These are phyloP conservation scores for Crithidia fasciculata DNA, from an alignment of 208 protist genomes.

Conservation along the genomic window DNA sequence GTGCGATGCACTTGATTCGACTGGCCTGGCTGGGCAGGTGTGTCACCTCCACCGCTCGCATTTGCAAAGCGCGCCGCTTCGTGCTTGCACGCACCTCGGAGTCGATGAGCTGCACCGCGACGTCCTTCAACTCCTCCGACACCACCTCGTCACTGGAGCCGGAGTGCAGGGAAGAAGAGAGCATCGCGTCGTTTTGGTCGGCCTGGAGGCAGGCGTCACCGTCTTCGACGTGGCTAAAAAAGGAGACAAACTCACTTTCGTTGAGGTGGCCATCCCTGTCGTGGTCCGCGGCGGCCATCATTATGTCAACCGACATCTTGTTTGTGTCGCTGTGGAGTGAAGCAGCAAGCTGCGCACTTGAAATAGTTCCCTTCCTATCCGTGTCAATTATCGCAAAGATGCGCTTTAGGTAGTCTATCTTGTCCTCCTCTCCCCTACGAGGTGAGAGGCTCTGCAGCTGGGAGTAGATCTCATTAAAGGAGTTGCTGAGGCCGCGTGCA, in stretches of 20 bases:
- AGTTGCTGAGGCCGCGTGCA: slow-evolving; percentile 37
- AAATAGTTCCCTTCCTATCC: slow-evolving; percentile 3
- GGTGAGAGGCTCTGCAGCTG: slow-evolving; percentile 29
- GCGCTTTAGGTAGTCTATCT: slow-evolving; percentile 28
- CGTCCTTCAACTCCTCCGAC: slow-evolving; percentile 3
- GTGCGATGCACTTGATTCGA: slow-evolving; percentile 64
- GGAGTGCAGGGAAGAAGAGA: background rate
- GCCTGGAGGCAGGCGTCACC: slow-evolving; percentile 31
- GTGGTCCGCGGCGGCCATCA: slow-evolving; percentile 34
- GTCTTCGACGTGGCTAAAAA: slow-evolving; percentile 34
- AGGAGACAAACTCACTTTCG: slow-evolving; percentile 46
- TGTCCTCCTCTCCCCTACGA: slow-evolving; percentile 2
- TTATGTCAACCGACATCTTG: slow-evolving; percentile 17
- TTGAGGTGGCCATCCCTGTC: slow-evolving; percentile 42
- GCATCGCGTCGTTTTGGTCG: slow-evolving; percentile 26
- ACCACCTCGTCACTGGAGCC: slow-evolving; percentile 4
- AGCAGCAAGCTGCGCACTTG: background rate
- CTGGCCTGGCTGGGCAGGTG: slow-evolving; percentile 42
- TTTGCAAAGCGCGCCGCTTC: background rate
- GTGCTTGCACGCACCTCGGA: background rate
- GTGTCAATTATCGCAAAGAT: slow-evolving; percentile 24
- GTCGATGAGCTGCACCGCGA: background rate
- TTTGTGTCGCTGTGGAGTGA: slow-evolving; percentile 14
- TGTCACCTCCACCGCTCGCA: slow-evolving; percentile 42
- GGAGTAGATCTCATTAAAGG: slow-evolving; percentile 43